Base-by-base conservation (phyloP, 176 grass and related monocot species). In the Rhipidocladum racemiflorum region DNA sequence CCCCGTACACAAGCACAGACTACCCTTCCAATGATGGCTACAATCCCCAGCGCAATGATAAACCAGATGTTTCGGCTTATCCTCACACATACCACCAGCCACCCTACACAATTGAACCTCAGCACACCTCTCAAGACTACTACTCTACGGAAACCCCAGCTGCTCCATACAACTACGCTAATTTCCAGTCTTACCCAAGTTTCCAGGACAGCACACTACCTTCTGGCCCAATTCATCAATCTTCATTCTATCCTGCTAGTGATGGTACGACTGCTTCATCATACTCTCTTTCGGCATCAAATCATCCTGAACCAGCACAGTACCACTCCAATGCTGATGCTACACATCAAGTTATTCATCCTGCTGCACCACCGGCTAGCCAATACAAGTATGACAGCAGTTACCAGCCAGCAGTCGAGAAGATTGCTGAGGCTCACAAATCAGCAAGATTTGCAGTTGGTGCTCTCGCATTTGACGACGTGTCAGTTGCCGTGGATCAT, bases 101-200 rank as follows among this genome's bases (percentile, higher is more conserved):
- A 17, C 83, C 89, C 6, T 92, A 92, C 83, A 61, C 77, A 36
- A 51, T 74, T 29, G 89, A 92, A 60, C 85, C 90, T 17, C 87
- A 85, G 54, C 82, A 87, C 75, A 85, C 84, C 34, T 84, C 85
- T 56, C 97, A 91, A 61, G 87, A 90, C 69, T 93, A 84, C 81
- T 89, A 84, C 68, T 78, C 91, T 38, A 80, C 85, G 2, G 91
- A 95, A 78, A 84, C 85, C 69, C 88, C 84, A 45, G 70, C 80
- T 53, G 71, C 70, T 29, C 87, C 91, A 20, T 93, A 86, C 53
- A 85, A 82, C 53, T 99, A 99, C 60, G 87, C 97, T 46, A 99
- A 93, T 85, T 99, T 99, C 46, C 97, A 96, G 84, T 96, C 97
- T 55, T 99, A 94, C 61, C 93, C 97, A 39, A 93, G 87, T 79